These are phyloP conservation scores for Coemansia sp. DNA, from an alignment of 192 early-diverging fungal species.

Conservation along the genomic window DNA sequence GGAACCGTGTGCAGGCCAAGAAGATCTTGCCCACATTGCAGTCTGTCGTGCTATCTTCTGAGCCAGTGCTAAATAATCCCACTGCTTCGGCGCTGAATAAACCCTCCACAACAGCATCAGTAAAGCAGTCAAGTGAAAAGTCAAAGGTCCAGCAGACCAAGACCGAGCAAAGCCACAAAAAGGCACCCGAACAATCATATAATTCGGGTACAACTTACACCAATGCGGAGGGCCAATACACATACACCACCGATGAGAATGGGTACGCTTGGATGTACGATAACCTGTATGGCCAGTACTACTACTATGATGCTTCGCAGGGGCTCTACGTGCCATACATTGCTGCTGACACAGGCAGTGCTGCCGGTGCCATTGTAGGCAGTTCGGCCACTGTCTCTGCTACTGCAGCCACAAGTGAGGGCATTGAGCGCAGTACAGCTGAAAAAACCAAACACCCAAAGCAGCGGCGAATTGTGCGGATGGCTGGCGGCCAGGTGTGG, in stretches of 20 bases:
- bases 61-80: conserved; percentile 23
- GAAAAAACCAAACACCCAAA: conserved; percentile 52
- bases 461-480: conserved; percentile 68
- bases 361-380: background rate
- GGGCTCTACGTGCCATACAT: conserved; percentile 29
- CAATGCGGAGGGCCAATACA: conserved; percentile 31
- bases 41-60: conserved; percentile 23
- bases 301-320: conserved; percentile 44
- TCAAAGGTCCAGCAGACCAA: no score
- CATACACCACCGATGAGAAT: conserved; percentile 44
- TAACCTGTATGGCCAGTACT: conserved; percentile 41
- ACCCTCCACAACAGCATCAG: background rate
- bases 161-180: no score
- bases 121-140: background rate
- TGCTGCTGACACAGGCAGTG: background rate
- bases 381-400: background rate
- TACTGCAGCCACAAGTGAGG: background rate
- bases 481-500: conserved; percentile 92
- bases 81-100: background rate
- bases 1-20: conserved; percentile 29
- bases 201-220: background rate
- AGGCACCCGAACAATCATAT: no score
- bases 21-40: conserved; percentile 10
- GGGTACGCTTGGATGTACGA: conserved; percentile 48
- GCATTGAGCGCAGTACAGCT: no score